Conservation (phyloP, 2,329 filamentous ascomycete species). For the Boeremia lycopersici region DNA sequence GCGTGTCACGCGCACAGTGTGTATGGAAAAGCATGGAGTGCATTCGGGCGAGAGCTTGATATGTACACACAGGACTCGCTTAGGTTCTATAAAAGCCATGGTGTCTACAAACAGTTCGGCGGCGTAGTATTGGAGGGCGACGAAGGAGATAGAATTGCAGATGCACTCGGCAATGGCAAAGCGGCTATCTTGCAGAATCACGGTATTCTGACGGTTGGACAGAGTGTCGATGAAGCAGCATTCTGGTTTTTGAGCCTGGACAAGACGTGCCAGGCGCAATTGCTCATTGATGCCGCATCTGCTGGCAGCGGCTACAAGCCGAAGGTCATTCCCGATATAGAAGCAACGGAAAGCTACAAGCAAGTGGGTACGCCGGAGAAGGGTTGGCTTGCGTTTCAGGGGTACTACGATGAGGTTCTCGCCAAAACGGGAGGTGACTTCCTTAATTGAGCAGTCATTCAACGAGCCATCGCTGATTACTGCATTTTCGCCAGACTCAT, state of each 20-base stretch:
- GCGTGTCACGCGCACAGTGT: conserved; percentile 55
- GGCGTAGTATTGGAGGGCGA: conserved; percentile 52
- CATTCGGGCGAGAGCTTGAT: conserved; percentile 54
- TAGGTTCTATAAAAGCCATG: conserved; percentile 50
- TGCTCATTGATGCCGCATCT: conserved; percentile 51
- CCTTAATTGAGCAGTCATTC: conserved; percentile 40
- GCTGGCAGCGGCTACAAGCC: conserved; percentile 47
- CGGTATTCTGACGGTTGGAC: conserved; percentile 47
- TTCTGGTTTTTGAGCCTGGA: conserved; percentile 55
- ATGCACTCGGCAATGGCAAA: conserved; percentile 44
- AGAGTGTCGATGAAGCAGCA: conserved; percentile 52
- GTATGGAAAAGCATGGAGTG: conserved; percentile 55
- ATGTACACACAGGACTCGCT: conserved; percentile 57
- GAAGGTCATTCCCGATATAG: conserved; percentile 49
- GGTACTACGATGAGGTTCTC: conserved; percentile 61
- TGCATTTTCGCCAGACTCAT: not conserved
- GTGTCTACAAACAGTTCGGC: conserved; percentile 50
- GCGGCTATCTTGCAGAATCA: conserved; percentile 50
- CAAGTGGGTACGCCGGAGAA: conserved; percentile 57
- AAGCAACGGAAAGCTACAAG: conserved; percentile 48
- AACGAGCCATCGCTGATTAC: not conserved
- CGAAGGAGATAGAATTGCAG: conserved; percentile 53
- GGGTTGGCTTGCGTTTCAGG: conserved; percentile 60
- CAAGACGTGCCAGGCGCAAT: conserved; percentile 54
- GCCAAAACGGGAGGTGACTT: conserved; percentile 59